phyloP scores from a whole-genome alignment of 345 rosid genomes.

The Eucalyptus melliodora region DNA sequence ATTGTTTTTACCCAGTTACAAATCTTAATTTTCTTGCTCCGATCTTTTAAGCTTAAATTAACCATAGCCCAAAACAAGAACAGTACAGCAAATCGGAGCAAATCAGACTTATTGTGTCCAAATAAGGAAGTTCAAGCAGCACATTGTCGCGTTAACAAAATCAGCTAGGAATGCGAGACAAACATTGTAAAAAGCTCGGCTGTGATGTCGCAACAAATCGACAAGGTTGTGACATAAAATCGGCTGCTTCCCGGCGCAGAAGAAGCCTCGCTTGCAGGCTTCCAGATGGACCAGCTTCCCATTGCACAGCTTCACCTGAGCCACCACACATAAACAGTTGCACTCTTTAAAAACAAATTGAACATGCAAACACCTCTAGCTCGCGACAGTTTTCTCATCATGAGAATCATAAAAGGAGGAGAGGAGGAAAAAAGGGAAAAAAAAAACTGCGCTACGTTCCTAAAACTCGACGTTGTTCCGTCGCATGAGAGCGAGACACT shows the following conservation, averaged over 20 bases:
- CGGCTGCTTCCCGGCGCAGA: conserved; percentile 62
- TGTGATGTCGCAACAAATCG: conserved; percentile 82
- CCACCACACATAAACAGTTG: neutral
- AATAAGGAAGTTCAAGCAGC: neutral
- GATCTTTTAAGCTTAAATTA: neutral
- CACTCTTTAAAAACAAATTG: neutral
- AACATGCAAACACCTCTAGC: neutral
- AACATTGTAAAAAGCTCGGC: conserved; percentile 88
- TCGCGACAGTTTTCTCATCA: neutral
- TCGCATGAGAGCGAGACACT: neutral
- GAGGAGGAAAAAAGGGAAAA: too few species aligned
- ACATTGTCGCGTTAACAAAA: neutral
- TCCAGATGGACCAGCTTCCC: conserved; percentile 86
- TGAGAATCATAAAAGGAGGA: neutral
- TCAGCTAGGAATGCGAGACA: neutral
- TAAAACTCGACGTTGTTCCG: neutral
- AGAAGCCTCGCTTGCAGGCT: conserved; percentile 78
- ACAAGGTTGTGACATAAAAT: conserved; percentile 77
- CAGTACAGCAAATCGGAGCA: neutral
- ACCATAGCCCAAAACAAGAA: neutral
- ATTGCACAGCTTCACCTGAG: conserved; percentile 88
- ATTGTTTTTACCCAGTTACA: neutral
- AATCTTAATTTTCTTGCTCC: neutral
- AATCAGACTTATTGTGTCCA: neutral
- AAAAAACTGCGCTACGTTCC: neutral